Evolutionary conservation across 768 basidiomycete species (phyloP), one percentile per base, ranked within the genome.

Genomic region (Udeniomyces megalosporus): DNA sequence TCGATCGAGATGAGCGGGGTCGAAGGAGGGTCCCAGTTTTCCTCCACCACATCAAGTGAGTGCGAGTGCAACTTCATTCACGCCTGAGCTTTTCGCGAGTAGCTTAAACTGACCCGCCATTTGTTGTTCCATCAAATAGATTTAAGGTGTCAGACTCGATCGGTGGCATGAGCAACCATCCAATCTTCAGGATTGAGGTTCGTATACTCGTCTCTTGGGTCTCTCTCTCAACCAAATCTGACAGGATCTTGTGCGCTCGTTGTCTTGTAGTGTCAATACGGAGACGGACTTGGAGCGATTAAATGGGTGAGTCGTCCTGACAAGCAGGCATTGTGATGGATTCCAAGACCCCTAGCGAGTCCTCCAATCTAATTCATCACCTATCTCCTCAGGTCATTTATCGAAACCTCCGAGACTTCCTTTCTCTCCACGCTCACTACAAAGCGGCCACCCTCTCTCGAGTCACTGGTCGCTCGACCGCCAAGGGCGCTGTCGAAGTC

Each of bases 381-480:
- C 54, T 20, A 28, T 50, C 7, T 52, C 42, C 15, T 17, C 29
- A 72, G 74, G 73, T 74, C 34, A 70, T 76, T 53, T 75, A 74
- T 54, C 84, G 93, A 57, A 84, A 92, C 74, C 78, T 95, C 58
- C 83, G 88, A 65, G 93, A 97, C 72, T 95, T 99, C 70, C 59
- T 93, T 50, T 85, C 85, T 28, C 74, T 99, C 26, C 92, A 96
- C 72, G 80, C 84, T 0, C 91, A 96, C 71, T 95, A 93, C 71
- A 77, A 84, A 1, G 76, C 95, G 22, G 84, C 88, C 10, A 92
- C 90, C 67, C 66, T 76, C 34, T 70, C 68, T 10, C 69, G 70
- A 15, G 71, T 75, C 28, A 50, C 62, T 10, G 63, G 63, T 14
- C 45, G 63, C 17, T 58, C 46, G 17, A 47, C 50, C 14, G 58